phyloP scores from a whole-genome alignment of 192 early-diverging fungal genomes.

The Piromyces finnis region DNA sequence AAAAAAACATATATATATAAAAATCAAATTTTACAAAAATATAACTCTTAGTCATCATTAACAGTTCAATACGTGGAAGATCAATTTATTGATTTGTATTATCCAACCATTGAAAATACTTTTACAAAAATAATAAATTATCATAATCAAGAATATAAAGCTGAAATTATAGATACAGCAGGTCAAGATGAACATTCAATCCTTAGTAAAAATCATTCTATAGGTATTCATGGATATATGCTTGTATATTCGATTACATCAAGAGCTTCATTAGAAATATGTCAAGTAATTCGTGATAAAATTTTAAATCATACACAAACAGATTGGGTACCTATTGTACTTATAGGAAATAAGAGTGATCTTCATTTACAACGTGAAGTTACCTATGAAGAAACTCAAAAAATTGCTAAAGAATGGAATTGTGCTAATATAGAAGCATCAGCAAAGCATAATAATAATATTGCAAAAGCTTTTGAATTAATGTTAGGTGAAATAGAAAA shows the following conservation, averaged over 20 bases:
- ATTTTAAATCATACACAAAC: constrained; percentile 80
- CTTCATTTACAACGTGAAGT: constrained; percentile 60
- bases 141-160: constrained; percentile 63
- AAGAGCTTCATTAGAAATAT: constrained; percentile 74
- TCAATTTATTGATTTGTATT: constrained; percentile 80
- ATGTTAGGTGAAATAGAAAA: background rate
- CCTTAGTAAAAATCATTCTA: constrained; percentile 71
- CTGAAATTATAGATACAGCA: constrained; percentile 88
- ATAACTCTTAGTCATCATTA: constrained; percentile 61
- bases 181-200: constrained; percentile 96
- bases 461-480: constrained; percentile 8
- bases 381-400: constrained; percentile 53
- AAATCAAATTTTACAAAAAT: too few relatives aligned
- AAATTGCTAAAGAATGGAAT: constrained; percentile 61
- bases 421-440: constrained; percentile 79
- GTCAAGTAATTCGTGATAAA: constrained; percentile 76
- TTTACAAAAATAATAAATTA: constrained; percentile 73
- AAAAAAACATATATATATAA: too few relatives aligned
- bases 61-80: constrained; percentile 85
- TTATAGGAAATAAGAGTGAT: constrained; percentile 50
- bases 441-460: constrained; percentile 82
- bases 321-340: constrained; percentile 44
- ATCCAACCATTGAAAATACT: constrained; percentile 88
- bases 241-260: constrained; percentile 83
- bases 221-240: constrained; percentile 87